Percentiles rank a stretch among this genome's conserved stretches.
Conservation (phyloP, 2,329 filamentous ascomycete genomes). For the Dactylellina parvicollis region DNA sequence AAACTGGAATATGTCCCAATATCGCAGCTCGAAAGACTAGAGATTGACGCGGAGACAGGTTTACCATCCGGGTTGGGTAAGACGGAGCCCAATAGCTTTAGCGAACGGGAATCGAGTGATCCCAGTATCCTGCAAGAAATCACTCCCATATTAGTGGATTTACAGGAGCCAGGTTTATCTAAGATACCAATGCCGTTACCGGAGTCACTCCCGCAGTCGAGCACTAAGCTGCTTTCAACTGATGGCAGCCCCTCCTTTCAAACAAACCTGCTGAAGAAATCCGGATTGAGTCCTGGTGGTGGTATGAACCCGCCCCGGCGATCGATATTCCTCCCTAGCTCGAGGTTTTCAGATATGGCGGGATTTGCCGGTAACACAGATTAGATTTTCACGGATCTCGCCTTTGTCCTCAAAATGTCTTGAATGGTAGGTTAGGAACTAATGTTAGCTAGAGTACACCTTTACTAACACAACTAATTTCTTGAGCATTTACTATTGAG, state of each 20-base stretch:
- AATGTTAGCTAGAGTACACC: too few relatives aligned
- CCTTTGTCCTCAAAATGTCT: not conserved
- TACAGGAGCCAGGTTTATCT: not conserved
- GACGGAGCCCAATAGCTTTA: not conserved
- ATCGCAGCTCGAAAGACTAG: not conserved
- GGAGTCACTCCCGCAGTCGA: not conserved
- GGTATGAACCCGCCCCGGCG: not conserved
- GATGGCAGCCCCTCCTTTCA: constrained; percentile 23
- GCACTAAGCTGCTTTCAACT: constrained; percentile 21
- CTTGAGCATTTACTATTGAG: too few relatives aligned
- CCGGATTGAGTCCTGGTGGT: not conserved
- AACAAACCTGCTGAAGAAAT: not conserved
- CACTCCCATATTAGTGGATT: not conserved
- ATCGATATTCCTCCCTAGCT: constrained; percentile 18
- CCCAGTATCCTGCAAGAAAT: constrained; percentile 1
- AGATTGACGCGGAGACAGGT: not conserved
- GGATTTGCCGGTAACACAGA: not conserved
- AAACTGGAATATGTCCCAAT: not conserved
- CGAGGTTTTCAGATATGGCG: constrained; percentile 21
- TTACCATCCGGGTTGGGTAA: not conserved
- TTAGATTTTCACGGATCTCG: not conserved
- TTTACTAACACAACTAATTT: too few relatives aligned
- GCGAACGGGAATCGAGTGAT: not conserved
- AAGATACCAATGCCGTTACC: not conserved
- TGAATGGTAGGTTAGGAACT: too few relatives aligned